phyloP scores from a whole-genome alignment of 768 basidiomycete genomes.

The Cubamyces sp. region DNA sequence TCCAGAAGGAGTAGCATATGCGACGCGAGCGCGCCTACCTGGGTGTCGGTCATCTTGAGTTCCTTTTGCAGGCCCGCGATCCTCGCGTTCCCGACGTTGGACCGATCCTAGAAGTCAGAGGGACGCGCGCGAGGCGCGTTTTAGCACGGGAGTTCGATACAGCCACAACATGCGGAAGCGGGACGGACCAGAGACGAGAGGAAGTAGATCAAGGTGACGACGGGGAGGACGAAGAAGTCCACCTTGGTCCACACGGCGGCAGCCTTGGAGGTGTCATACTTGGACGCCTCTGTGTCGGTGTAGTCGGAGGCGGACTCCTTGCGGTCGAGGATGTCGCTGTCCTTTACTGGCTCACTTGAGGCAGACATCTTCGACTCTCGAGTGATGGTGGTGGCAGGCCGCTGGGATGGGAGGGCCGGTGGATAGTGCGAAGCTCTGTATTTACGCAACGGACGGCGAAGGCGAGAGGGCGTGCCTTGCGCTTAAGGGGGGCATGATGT shows the following conservation, averaged over 20 bases:
- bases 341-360: neutral
- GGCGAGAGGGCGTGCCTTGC: neutral
- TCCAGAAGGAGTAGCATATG: constrained; percentile 21
- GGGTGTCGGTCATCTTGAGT: constrained; percentile 35
- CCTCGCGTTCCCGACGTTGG: constrained; percentile 36
- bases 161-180: neutral
- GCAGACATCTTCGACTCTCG: neutral
- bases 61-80: constrained; percentile 39
- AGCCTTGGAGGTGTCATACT: neutral
- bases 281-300: neutral
- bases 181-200: constrained; percentile 17
- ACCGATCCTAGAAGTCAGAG: constrained; percentile 16
- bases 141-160: too few species aligned
- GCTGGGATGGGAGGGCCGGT: neutral
- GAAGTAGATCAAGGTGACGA: constrained; percentile 18
- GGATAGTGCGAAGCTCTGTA: neutral
- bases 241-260: constrained; percentile 15
- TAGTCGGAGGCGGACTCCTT: constrained; percentile 5
- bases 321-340: neutral
- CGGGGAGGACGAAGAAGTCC: constrained; percentile 16
- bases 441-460: neutral
- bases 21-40: constrained; percentile 28
- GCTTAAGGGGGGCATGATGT: neutral
- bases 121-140: neutral
- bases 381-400: constrained; percentile 3